Evolutionary conservation across 2,329 filamentous ascomycete genomes (phyloP).

Genomic region (Penicillium sp.): DNA sequence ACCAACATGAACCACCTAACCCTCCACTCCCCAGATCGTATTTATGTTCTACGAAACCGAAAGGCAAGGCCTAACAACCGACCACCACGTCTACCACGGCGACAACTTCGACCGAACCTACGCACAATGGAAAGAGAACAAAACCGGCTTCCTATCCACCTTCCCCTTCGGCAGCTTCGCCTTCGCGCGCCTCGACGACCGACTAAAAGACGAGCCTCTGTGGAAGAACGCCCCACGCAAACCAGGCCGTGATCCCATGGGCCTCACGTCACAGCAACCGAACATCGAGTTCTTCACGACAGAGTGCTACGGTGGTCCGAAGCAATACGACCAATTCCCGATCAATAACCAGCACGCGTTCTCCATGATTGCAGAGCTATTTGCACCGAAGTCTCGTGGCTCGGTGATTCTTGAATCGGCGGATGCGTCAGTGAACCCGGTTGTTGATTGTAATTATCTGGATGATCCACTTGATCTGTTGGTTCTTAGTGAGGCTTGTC

Average conservation of each 20-base stretch:
- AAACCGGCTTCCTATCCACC: constrained; percentile 56
- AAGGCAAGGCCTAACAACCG: constrained; percentile 52
- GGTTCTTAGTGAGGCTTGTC: constrained; percentile 58
- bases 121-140: constrained; percentile 56
- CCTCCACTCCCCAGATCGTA: constrained; percentile 39
- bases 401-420: constrained; percentile 50
- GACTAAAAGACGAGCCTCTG: constrained; percentile 52
- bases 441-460: constrained; percentile 59
- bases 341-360: constrained; percentile 55
- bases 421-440: constrained; percentile 52
- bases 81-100: constrained; percentile 56
- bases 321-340: constrained; percentile 55
- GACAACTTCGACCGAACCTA: constrained; percentile 52
- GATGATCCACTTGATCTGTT: constrained; percentile 56
- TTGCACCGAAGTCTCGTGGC: constrained; percentile 56
- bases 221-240: constrained; percentile 52
- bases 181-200: constrained; percentile 60
- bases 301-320: constrained; percentile 60
- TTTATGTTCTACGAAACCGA: constrained; percentile 62
- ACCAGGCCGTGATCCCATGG: constrained; percentile 61
- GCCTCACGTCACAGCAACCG: constrained; percentile 54
- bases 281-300: constrained; percentile 63
- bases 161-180: constrained; percentile 64
- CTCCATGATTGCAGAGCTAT: constrained; percentile 57
- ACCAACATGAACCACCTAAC: constrained; percentile 4